Evolutionary conservation across 176 grass and related monocot genomes (phyloP).

Genomic region (Eragrostis curvula): DNA sequence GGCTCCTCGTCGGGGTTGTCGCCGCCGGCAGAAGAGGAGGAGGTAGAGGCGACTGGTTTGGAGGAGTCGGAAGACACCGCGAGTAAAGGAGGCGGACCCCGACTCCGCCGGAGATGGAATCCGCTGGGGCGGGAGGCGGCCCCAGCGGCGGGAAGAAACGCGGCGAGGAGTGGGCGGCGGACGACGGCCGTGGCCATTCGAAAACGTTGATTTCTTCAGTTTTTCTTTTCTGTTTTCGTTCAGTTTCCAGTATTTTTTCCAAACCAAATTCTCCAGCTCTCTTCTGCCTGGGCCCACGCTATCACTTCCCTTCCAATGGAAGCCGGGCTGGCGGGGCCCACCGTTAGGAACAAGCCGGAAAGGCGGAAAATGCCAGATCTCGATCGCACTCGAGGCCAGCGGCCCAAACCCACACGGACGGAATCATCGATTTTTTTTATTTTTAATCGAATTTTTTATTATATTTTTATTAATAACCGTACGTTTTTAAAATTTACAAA

Average conservation of each 20-base stretch:
- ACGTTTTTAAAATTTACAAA: too few species aligned
- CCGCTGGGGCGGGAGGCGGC: background rate
- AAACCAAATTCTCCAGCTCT: background rate
- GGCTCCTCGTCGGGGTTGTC: slow-evolving; percentile 15
- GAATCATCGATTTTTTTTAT: too few species aligned
- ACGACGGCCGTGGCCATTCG: slow-evolving; percentile 67
- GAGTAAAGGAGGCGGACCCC: background rate
- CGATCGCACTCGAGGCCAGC: background rate
- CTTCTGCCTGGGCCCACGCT: slow-evolving; percentile 34
- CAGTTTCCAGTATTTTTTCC: background rate
- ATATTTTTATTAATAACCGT: too few species aligned
- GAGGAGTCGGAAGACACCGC: slow-evolving; percentile 25
- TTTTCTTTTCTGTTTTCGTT: background rate
- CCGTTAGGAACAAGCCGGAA: background rate
- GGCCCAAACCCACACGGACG: background rate
- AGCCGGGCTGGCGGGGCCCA: background rate
- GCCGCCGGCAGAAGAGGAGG: slow-evolving; percentile 8
- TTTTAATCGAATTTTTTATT: too few species aligned
- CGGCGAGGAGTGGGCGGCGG: slow-evolving; percentile 32
- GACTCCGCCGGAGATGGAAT: background rate
- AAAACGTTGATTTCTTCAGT: background rate
- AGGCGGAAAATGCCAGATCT: too few species aligned
- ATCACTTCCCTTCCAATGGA: slow-evolving; percentile 53
- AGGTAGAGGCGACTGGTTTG: slow-evolving; percentile 30
- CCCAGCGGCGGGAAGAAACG: slow-evolving; percentile 4